Conservation (phyloP, 495 filamentous ascomycete species). For the Viridothelium virens region DNA sequence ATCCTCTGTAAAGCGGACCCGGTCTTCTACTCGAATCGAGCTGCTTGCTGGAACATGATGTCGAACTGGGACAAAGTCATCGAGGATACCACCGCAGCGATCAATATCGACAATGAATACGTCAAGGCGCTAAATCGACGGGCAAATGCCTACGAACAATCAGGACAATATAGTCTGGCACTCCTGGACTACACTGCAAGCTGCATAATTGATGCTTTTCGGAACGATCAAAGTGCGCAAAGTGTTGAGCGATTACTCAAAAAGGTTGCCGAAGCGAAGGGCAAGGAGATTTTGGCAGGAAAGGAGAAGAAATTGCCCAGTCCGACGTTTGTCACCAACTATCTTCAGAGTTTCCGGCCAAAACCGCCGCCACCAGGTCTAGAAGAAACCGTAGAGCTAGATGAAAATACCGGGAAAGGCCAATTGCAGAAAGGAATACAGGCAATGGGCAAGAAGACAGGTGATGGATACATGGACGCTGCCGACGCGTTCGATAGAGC, state of each 20-base stretch:
- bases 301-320: conserved; percentile 83
- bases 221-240: conserved; percentile 77
- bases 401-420: conserved; percentile 72
- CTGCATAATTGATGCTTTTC: conserved; percentile 97
- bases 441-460: conserved; percentile 75
- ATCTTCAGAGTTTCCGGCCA: conserved; percentile 91
- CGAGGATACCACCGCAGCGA: conserved; percentile 90
- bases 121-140: conserved; percentile 95
- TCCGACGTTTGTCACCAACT: conserved; percentile 94
- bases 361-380: conserved; percentile 72
- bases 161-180: conserved; percentile 83
- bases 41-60: conserved; percentile 92
- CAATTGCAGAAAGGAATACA: conserved; percentile 74
- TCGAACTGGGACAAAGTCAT: conserved; percentile 91
- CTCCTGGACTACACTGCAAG: conserved; percentile 96
- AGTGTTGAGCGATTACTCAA: conserved; percentile 89
- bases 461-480: conserved; percentile 82
- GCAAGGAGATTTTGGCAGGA: conserved; percentile 68
- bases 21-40: conserved; percentile 97
- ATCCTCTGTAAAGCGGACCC: conserved; percentile 96
- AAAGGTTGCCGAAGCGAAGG: conserved; percentile 93
- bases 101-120: conserved; percentile 88
- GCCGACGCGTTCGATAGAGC: conserved; percentile 78
- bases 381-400: conserved; percentile 66
- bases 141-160: conserved; percentile 91